Conservation (phyloP, 192 early-diverging fungal species). For the Coemansia sp. region DNA sequence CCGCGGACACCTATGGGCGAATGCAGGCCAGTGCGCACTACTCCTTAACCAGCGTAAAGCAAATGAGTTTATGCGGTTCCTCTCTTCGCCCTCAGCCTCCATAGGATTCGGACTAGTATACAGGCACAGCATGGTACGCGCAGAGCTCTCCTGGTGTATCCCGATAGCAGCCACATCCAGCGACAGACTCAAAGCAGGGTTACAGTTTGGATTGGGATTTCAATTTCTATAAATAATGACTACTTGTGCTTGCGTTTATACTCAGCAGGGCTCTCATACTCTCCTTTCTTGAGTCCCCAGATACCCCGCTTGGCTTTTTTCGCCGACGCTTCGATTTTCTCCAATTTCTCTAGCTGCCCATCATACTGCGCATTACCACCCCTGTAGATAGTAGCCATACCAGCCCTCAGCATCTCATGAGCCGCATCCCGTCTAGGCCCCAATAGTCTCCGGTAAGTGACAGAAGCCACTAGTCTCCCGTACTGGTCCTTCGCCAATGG, state of each 20-base stretch:
- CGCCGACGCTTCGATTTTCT: conserved; percentile 31
- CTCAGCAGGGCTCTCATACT: conserved; percentile 40
- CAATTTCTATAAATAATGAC: conserved; percentile 60
- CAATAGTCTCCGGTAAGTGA: conserved; percentile 26
- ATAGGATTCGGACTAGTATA: conserved; percentile 85
- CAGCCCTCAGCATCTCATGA: conserved; percentile 42
- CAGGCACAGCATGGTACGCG: conserved; percentile 80
- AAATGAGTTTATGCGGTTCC: conserved; percentile 51
- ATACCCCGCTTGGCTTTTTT: conserved; percentile 35
- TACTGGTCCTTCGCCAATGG: conserved; percentile 56
- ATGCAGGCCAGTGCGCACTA: conserved; percentile 78
- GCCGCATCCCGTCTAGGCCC: conserved; percentile 33
- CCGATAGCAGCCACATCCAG: conserved; percentile 67
- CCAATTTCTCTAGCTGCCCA: conserved; percentile 38
- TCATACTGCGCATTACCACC: conserved; percentile 52
- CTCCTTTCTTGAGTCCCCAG: conserved; percentile 44
- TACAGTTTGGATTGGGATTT: conserved; percentile 87
- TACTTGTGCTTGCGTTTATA: conserved; percentile 39
- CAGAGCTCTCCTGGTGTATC: conserved; percentile 91
- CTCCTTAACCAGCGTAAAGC: conserved; percentile 30
- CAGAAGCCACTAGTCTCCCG: conserved; percentile 41
- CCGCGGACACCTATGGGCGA: conserved; percentile 84
- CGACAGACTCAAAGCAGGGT: conserved; percentile 73
- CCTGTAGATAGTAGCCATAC: conserved; percentile 39
- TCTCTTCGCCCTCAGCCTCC: conserved; percentile 69